phyloP scores from a whole-genome alignment of 371 early-diverging fungal species.

The Mortierella sp. region DNA sequence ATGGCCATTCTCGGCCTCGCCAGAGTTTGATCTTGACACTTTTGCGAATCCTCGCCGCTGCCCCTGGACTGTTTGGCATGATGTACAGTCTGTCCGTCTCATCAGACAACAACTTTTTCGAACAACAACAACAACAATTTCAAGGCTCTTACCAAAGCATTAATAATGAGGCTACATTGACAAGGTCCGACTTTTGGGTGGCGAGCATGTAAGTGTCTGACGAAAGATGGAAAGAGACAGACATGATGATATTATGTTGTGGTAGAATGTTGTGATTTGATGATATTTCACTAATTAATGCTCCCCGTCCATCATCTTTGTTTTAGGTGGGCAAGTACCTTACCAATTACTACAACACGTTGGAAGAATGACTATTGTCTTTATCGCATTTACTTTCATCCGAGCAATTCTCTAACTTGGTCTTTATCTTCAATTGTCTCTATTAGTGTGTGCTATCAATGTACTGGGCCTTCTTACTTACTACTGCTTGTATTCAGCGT shows the following conservation, averaged over 20 bases:
- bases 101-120: slow-evolving; percentile 9
- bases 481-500: slow-evolving; percentile 46
- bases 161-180: slow-evolving; percentile 16
- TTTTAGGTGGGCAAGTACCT: slow-evolving; percentile 46
- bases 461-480: slow-evolving; percentile 50
- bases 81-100: slow-evolving; percentile 40
- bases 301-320: neutral
- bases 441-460: slow-evolving; percentile 59
- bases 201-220: slow-evolving; percentile 65
- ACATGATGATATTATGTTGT: too few relatives aligned
- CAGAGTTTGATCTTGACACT: slow-evolving; percentile 36
- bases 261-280: too few relatives aligned
- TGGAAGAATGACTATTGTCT: neutral
- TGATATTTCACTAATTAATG: neutral
- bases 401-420: neutral
- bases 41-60: slow-evolving; percentile 28
- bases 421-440: neutral
- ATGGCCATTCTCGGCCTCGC: slow-evolving; percentile 31
- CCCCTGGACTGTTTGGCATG: slow-evolving; percentile 41
- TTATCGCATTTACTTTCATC: neutral
- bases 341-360: neutral
- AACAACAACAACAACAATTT: slow-evolving; percentile 7
- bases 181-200: slow-evolving; percentile 64
- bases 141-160: neutral
- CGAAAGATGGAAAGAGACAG: neutral